Base-by-base conservation (phyloP, 2,329 filamentous ascomycete species). In the Colletotrichum truncatum region DNA sequence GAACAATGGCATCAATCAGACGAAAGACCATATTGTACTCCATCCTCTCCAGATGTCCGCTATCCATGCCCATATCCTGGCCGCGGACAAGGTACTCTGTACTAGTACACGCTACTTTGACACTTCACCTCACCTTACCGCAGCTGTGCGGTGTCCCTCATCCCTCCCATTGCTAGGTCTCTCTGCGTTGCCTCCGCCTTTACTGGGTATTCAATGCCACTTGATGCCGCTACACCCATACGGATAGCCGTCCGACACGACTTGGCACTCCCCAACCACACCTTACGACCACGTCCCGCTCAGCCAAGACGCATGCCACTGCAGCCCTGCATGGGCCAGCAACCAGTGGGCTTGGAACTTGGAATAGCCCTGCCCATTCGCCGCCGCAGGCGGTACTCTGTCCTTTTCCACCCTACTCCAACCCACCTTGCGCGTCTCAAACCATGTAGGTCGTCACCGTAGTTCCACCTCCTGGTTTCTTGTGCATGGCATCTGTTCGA, bases 351-450 rank as follows among this genome's bases (percentile, higher is more conserved):
- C 57, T 66, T 66, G 57, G 63, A 66, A 63, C 57, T 55, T 66
- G 63, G 63, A 63, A 66, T 28, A 63, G 49, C 57, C 63, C 62
- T 62, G 63, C 57, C 57, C 57, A 62, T 54, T 65, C 62, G 62
- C 62, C 62, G 57, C 49, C 43, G 57, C 39, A 64, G 62, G 41
- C 62, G 62, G 62, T 64, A 61, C 62, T 54, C 53, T 64, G 57
- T 49, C 56, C 34, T 43, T 64, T 64, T 64, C 62, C 62, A 48
- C 62, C 57, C 26, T 64, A 46, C 39, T 56, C 30, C 62, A 64
- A 49, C 56, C 62, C 62, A 64, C 62, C 62, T 61, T 54, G 63
- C 58, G 63, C 63, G 63, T 66, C 63, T 66, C 63, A 63, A 66
- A 62, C 63, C 63, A 66, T 66, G 63, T 49, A 55, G 57, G 58